phyloP scores from a whole-genome alignment of 257 asterid genomes.

The Verbena officinalis region DNA sequence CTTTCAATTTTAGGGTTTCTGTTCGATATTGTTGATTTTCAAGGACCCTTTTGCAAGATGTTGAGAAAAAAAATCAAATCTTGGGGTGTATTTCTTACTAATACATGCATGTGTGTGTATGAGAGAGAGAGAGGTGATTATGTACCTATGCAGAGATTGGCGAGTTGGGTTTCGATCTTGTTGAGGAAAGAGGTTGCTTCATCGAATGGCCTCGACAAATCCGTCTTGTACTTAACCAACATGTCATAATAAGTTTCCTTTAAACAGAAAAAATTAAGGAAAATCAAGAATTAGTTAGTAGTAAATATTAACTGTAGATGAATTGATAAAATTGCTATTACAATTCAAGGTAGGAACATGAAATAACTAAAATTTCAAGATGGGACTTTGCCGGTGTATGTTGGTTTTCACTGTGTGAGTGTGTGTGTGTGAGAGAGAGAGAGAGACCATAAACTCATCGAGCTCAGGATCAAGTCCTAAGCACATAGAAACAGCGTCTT shows the following conservation, averaged over 20 bases:
- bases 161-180: conserved; percentile 70
- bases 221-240: conserved; percentile 79
- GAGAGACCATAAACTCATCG: conserved; percentile 68
- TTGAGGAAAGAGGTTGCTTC: conserved; percentile 83
- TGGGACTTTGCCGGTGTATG: neutral
- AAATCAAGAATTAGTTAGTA: neutral
- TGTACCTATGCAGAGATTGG: conserved; percentile 68
- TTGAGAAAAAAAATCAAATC: neutral
- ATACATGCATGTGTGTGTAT: conserved; percentile 18
- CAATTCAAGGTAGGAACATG: conserved; percentile 14
- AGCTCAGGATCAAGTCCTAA: conserved; percentile 64
- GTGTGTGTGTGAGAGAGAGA: too few species aligned
- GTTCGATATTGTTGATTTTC: conserved; percentile 6
- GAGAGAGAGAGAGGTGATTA: neutral
- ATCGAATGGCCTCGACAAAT: conserved; percentile 76
- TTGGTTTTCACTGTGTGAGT: too few species aligned
- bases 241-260: conserved; percentile 85
- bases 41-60: neutral
- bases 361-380: conserved; percentile 18
- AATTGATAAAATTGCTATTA: neutral
- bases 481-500: conserved; percentile 32
- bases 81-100: neutral
- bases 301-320: neutral
- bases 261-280: neutral
- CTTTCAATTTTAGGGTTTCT: conserved; percentile 40